Conservation (phyloP, 176 grass and related monocot genomes). For the Hordeum vulgare region DNA sequence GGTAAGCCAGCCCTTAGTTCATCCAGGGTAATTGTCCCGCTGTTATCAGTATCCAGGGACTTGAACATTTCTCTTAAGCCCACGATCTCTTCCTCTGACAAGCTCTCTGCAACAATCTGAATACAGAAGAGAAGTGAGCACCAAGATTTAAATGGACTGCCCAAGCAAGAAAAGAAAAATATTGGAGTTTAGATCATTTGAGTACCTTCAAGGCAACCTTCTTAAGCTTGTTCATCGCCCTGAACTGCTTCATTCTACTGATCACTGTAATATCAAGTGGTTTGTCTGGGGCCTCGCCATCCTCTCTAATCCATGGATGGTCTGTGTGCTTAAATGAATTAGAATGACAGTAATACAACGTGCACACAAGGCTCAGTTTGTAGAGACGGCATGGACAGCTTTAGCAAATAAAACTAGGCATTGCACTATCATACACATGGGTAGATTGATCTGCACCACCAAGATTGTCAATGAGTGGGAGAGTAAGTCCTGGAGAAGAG, state of each 20-base stretch:
- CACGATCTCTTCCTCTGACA: slow-evolving; percentile 95
- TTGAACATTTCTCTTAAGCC: slow-evolving; percentile 94
- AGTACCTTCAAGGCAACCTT: slow-evolving; percentile 91
- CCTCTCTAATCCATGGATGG: slow-evolving; percentile 86
- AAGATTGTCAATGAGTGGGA: neutral
- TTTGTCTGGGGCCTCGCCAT: slow-evolving; percentile 86
- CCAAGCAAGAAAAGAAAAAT: neutral
- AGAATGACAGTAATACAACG: slow-evolving; percentile 7
- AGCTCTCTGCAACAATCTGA: slow-evolving; percentile 84
- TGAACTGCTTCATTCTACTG: slow-evolving; percentile 95
- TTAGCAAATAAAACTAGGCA: neutral
- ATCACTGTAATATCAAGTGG: slow-evolving; percentile 85
- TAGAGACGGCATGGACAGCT: neutral
- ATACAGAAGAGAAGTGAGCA: slow-evolving; percentile 2
- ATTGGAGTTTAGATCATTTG: neutral
- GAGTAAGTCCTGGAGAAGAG: neutral
- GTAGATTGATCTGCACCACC: neutral
- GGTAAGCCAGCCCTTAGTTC: slow-evolving; percentile 88
- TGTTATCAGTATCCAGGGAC: slow-evolving; percentile 90
- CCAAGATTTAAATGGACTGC: neutral
- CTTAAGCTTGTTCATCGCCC: slow-evolving; percentile 99
- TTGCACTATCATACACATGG: neutral
- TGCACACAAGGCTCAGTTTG: neutral
- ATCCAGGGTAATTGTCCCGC: slow-evolving; percentile 81
- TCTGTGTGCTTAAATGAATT: slow-evolving; percentile 48